Evolutionary conservation across 768 basidiomycete genomes (phyloP).

Genomic region (Tremella mesenterica): DNA sequence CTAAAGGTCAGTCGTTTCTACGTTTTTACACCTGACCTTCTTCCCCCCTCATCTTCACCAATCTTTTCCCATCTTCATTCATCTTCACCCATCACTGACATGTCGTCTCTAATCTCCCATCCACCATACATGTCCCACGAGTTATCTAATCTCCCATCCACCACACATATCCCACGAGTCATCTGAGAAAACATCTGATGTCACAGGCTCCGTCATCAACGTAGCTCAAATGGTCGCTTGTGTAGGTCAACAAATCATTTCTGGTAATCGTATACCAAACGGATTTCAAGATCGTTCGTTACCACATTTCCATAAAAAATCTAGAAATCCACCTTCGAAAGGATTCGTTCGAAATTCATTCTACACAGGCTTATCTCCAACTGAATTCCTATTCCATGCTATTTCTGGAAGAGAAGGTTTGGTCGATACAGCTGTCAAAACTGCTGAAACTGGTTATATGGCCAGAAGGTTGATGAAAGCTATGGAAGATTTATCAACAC

Average conservation of each 20-base stretch:
- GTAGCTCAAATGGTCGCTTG: conserved; percentile 99
- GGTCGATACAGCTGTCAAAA: conserved; percentile 99
- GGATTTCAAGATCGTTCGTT: conserved; percentile 98
- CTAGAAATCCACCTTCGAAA: conserved; percentile 89
- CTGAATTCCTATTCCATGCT: conserved; percentile 97
- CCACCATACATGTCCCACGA: too few relatives aligned
- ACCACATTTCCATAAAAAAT: conserved; percentile 98
- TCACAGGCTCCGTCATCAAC: conserved; percentile 93
- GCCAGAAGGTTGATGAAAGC: conserved; percentile 98
- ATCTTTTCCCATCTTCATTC: neutral
- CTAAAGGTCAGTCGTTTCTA: conserved; percentile 89
- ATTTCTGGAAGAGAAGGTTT: conserved; percentile 97
- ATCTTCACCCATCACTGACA: too few relatives aligned
- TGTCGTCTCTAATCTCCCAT: too few relatives aligned
- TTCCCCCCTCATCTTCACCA: too few relatives aligned
- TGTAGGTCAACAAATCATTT: conserved; percentile 98
- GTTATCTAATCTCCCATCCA: too few relatives aligned
- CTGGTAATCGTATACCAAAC: conserved; percentile 94
- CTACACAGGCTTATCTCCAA: conserved; percentile 79
- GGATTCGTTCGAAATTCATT: conserved; percentile 98
- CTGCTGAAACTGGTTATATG: conserved; percentile 99
- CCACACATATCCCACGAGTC: too few relatives aligned
- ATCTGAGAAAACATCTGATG: conserved; percentile 22
- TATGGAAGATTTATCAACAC: conserved; percentile 87
- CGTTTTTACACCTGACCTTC: too few relatives aligned